Percentiles rank a stretch among this genome's conserved stretches.
Conservation (phyloP, 2,329 filamentous ascomycete species). For the Phialophora tarda region DNA sequence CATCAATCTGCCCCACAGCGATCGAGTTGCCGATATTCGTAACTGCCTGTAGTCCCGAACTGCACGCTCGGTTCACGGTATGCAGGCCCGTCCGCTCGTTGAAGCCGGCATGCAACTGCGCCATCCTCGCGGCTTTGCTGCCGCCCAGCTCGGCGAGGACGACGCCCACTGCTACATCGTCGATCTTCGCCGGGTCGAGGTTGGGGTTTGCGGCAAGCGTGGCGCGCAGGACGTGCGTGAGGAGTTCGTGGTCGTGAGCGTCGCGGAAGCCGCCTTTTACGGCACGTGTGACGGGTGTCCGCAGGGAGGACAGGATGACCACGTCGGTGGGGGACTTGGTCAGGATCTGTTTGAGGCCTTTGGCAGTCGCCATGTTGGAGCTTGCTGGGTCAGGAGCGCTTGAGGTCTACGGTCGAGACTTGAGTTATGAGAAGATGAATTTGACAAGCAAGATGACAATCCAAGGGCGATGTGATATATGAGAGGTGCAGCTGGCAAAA, state of each 20-base stretch:
- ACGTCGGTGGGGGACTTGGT: slow-evolving; percentile 79
- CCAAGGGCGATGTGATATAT: background rate
- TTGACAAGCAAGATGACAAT: background rate
- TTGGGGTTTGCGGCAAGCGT: slow-evolving; percentile 75
- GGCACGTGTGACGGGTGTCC: slow-evolving; percentile 82
- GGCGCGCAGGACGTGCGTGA: slow-evolving; percentile 66
- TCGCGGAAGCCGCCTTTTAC: slow-evolving; percentile 85
- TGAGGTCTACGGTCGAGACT: background rate
- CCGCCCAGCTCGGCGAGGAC: slow-evolving; percentile 91
- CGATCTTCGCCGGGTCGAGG: slow-evolving; percentile 70
- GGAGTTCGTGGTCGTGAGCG: slow-evolving; percentile 87
- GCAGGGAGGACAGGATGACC: slow-evolving; percentile 87
- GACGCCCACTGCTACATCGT: slow-evolving; percentile 85
- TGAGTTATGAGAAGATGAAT: background rate
- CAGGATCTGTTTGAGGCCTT: slow-evolving; percentile 76
- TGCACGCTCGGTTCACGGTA: slow-evolving; percentile 88
- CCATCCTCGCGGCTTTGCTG: slow-evolving; percentile 89
- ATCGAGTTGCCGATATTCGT: slow-evolving; percentile 76
- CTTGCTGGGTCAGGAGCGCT: background rate
- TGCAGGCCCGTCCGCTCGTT: slow-evolving; percentile 75
- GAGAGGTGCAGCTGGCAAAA: background rate
- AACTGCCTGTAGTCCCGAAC: slow-evolving; percentile 77
- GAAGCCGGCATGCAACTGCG: slow-evolving; percentile 81
- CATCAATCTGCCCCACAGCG: slow-evolving; percentile 71
- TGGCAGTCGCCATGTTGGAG: slow-evolving; percentile 46